A percentile compares a stretch with the other conserved stretches of the same genome.
Conservation (phyloP, 176 grass and related monocot genomes). For the Phoenix dactylifera region DNA sequence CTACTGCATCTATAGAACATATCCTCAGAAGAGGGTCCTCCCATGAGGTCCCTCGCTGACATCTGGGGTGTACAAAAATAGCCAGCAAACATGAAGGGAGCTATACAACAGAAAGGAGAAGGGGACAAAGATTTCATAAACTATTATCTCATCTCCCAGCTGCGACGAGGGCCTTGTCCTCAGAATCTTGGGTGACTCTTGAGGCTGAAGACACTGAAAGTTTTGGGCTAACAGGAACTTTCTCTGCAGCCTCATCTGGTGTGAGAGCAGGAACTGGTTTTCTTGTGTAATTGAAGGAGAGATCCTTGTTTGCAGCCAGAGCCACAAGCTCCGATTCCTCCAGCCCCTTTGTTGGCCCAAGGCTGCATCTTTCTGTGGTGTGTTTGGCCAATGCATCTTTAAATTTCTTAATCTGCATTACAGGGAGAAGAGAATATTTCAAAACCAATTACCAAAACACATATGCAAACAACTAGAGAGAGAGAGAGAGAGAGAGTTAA, state of each 20-base stretch:
- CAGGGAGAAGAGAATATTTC: no score
- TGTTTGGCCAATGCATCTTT: constrained; percentile 89
- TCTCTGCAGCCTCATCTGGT: constrained; percentile 16
- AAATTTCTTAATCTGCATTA: constrained; percentile 91
- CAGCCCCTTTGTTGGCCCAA: constrained; percentile 59
- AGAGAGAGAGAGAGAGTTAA: no score
- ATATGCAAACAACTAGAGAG: no score
- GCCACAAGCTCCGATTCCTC: constrained; percentile 69
- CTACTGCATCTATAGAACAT: no score
- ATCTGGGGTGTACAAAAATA: no score
- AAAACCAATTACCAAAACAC: no score
- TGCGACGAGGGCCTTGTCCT: constrained; percentile 46
- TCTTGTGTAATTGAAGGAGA: constrained; percentile 60
- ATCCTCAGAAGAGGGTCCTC: no score
- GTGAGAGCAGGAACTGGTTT: constrained; percentile 26
- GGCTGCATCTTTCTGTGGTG: constrained; percentile 66
- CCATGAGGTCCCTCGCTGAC: no score
- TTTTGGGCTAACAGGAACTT: constrained; percentile 16
- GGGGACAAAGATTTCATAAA: constrained; percentile 9
- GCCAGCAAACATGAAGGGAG: no score
- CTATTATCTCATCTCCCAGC: constrained; percentile 46
- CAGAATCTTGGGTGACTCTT: constrained; percentile 22
- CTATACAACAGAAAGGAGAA: not conserved
- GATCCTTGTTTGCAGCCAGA: constrained; percentile 73
- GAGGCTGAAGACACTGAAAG: constrained; percentile 14